These are phyloP conservation scores for Gautieria morchelliformis DNA, from an alignment of 768 basidiomycete species.

Conservation along the genomic window DNA sequence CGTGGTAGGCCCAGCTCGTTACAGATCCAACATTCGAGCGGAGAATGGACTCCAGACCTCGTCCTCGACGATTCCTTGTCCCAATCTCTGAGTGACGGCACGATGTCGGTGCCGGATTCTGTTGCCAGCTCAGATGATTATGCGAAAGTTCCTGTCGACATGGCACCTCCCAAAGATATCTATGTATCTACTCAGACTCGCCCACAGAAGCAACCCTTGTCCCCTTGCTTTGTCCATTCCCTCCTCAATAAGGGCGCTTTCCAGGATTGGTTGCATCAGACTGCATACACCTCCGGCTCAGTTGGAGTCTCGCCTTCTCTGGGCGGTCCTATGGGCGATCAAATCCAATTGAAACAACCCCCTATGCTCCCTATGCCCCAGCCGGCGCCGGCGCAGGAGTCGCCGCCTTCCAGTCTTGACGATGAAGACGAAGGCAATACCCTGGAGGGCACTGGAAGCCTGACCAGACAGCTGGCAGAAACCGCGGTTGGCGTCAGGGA, in stretches of 20 bases:
- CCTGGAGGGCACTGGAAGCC: conserved; percentile 61
- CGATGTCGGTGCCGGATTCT: not conserved
- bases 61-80: not conserved
- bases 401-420: conserved; percentile 3
- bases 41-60: conserved; percentile 6
- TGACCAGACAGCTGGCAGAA: conserved; percentile 91
- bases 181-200: not conserved
- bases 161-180: not conserved
- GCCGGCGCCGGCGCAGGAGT: conserved; percentile 1
- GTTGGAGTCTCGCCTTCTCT: conserved; percentile 14
- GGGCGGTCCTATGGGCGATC: conserved; percentile 11
- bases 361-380: conserved; percentile 16
- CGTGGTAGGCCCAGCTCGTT: conserved; percentile 4
- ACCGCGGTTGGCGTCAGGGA: conserved; percentile 96
- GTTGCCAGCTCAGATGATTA: not conserved
- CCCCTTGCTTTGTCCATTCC: conserved; percentile 91
- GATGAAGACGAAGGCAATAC: conserved; percentile 30
- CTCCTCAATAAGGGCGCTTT: conserved; percentile 78
- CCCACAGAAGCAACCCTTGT: conserved; percentile 29
- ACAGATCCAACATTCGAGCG: conserved; percentile 7
- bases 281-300: conserved; percentile 11
- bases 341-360: conserved; percentile 9
- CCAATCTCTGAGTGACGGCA: not conserved
- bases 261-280: conserved; percentile 53
- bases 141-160: not conserved